Percentiles rank a stretch among this genome's conserved stretches.
phyloP scores from a whole-genome alignment of 169 alveolate genomes.

The Plasmodium reichenowi region DNA sequence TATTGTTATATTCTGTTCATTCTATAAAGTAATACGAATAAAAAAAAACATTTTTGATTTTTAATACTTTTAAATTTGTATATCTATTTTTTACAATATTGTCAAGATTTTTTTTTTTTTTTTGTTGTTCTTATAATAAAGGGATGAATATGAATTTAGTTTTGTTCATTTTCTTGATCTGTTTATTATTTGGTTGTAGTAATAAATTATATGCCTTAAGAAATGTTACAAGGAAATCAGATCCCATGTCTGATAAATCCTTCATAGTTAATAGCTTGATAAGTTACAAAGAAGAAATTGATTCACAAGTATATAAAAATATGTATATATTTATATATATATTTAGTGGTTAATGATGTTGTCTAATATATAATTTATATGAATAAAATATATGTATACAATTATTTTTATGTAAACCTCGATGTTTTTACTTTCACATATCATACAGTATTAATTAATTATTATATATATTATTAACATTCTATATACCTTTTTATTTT shows the following conservation, averaged over 20 bases:
- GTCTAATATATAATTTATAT: background rate
- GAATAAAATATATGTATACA: background rate
- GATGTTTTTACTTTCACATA: background rate
- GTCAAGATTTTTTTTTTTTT: background rate
- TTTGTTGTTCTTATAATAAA: background rate
- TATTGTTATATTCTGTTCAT: background rate
- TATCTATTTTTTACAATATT: background rate
- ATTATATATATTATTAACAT: too few species aligned
- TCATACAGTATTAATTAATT: background rate
- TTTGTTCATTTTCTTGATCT: background rate
- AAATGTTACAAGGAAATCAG: background rate
- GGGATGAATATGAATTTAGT: background rate
- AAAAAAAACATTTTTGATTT: background rate
- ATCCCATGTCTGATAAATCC: constrained; percentile 1
- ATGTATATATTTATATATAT: background rate
- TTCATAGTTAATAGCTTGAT: constrained; percentile 2
- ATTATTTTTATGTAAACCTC: background rate
- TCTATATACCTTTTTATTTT: too few species aligned
- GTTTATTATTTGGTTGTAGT: constrained; percentile 8
- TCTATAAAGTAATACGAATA: background rate
- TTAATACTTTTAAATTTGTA: background rate
- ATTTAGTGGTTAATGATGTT: background rate
- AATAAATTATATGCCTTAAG: constrained; percentile 17
- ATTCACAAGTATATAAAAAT: constrained; percentile 31
- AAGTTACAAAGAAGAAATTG: constrained; percentile 52